phyloP scores from a whole-genome alignment of 2,329 filamentous ascomycete genomes.

The Aspergillus tamarii region DNA sequence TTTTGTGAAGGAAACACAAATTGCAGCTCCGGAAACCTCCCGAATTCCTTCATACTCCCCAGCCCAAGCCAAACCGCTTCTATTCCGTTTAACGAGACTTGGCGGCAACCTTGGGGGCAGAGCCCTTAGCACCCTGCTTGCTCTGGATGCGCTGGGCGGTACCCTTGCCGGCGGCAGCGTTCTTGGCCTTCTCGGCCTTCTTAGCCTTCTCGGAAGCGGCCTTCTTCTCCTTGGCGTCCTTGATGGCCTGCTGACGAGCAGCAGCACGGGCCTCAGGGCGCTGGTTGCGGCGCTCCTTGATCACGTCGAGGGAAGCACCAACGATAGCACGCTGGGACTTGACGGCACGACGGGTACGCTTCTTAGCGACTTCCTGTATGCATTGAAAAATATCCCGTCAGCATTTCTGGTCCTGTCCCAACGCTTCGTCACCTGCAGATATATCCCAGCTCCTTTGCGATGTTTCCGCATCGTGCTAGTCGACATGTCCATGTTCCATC shows the following conservation, averaged over 20 bases:
- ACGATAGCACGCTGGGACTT: conserved; percentile 99
- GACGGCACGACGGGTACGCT: conserved; percentile 96
- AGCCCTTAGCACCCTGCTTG: conserved; percentile 97
- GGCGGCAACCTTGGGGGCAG: conserved; percentile 80
- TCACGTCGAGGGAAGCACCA: conserved; percentile 98
- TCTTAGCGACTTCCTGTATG: conserved; percentile 97
- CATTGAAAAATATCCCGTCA: conserved; percentile 34
- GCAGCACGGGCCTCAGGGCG: conserved; percentile 94
- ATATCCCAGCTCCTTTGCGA: conserved; percentile 12
- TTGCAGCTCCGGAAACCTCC: conserved; percentile 32
- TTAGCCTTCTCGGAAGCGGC: conserved; percentile 81
- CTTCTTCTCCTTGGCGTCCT: conserved; percentile 99
- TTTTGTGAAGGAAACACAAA: conserved; percentile 26
- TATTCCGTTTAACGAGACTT: conserved; percentile 73
- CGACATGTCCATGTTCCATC: conserved; percentile 12
- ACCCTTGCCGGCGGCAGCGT: conserved; percentile 74
- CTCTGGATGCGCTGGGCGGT: conserved; percentile 79
- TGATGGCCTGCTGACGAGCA: conserved; percentile 86
- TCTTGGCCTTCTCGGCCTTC: conserved; percentile 99
- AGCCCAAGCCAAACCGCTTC: conserved; percentile 34
- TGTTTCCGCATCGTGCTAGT: conserved; percentile 4
- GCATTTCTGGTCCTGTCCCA: conserved; percentile 19
- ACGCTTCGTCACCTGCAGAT: background rate
- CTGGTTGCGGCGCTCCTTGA: conserved; percentile 96
- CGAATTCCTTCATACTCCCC: conserved; percentile 29